Evolutionary conservation across 768 basidiomycete species (phyloP).

Genomic region (Trametes cubensis): DNA sequence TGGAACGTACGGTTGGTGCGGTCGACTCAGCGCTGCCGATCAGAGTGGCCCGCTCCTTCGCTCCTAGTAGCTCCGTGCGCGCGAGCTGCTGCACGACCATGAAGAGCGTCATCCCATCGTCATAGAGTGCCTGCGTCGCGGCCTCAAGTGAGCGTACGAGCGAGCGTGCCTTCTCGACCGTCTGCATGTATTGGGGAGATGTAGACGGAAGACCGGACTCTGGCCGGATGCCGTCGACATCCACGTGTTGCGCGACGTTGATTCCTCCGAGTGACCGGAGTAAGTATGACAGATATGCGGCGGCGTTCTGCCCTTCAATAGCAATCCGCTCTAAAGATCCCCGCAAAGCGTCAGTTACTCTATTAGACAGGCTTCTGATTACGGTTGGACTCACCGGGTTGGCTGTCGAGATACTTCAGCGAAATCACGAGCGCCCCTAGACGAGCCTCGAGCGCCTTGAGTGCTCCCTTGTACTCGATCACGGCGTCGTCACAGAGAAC

Average conservation of each 20-base stretch:
- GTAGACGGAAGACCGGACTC: constrained; percentile 45
- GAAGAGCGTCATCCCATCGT: constrained; percentile 66
- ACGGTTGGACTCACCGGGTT: constrained; percentile 22
- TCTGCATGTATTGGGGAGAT: constrained; percentile 59
- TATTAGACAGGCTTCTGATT: not conserved
- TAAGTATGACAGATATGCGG: constrained; percentile 60
- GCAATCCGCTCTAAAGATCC: constrained; percentile 32
- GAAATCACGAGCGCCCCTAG: constrained; percentile 23
- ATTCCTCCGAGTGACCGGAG: constrained; percentile 65
- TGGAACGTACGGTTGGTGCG: constrained; percentile 51
- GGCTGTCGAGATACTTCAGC: constrained; percentile 21
- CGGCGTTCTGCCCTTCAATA: constrained; percentile 48
- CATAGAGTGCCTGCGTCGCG: constrained; percentile 71
- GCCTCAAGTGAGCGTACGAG: constrained; percentile 74
- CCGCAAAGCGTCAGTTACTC: constrained; percentile 4
- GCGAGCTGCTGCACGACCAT: constrained; percentile 52
- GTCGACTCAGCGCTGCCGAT: constrained; percentile 9
- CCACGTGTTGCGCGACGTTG: constrained; percentile 79
- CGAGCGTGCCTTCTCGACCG: constrained; percentile 67
- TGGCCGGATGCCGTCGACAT: constrained; percentile 73
- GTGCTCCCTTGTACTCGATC: constrained; percentile 21
- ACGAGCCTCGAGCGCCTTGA: constrained; percentile 21
- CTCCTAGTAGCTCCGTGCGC: constrained; percentile 26
- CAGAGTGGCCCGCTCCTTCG: constrained; percentile 34
- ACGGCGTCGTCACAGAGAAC: constrained; percentile 25